These are phyloP conservation scores for Fusarium algeriense DNA, from an alignment of 2,329 filamentous ascomycete genomes.

Conservation along the genomic window DNA sequence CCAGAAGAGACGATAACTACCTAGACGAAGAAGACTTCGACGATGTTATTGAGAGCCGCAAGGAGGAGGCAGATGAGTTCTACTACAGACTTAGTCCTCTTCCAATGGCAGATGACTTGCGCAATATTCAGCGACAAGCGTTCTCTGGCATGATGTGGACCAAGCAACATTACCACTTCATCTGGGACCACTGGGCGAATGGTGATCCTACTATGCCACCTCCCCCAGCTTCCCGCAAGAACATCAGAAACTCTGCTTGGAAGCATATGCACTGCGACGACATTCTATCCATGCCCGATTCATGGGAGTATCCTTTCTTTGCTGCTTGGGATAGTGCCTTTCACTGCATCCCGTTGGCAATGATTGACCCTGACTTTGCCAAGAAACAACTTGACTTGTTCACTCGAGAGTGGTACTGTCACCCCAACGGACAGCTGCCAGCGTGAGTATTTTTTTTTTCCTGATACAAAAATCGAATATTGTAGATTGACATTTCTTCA, in stretches of 20 bases:
- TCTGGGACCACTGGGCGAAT: slow-evolving; percentile 98
- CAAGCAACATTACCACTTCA: slow-evolving; percentile 96
- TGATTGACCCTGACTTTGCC: slow-evolving; percentile 97
- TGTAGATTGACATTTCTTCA: slow-evolving; percentile 44
- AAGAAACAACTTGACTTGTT: slow-evolving; percentile 98
- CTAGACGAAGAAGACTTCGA: slow-evolving; percentile 95
- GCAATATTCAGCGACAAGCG: slow-evolving; percentile 95
- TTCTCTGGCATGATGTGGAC: slow-evolving; percentile 99
- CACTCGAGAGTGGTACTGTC: slow-evolving; percentile 98
- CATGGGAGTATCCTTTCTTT: slow-evolving; percentile 99
- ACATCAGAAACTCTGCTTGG: slow-evolving; percentile 89
- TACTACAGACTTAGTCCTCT: slow-evolving; percentile 93
- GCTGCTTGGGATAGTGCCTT: slow-evolving; percentile 98
- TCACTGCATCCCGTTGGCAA: slow-evolving; percentile 93
- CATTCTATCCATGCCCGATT: slow-evolving; percentile 96
- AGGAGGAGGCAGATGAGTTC: slow-evolving; percentile 94
- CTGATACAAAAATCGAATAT: neutral
- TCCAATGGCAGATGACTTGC: slow-evolving; percentile 91
- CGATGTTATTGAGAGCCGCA: slow-evolving; percentile 86
- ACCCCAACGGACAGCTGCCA: slow-evolving; percentile 94
- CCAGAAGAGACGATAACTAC: slow-evolving; percentile 79
- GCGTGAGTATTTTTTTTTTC: slow-evolving; percentile 69
- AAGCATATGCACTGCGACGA: slow-evolving; percentile 96
- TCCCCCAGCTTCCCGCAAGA: slow-evolving; percentile 82
- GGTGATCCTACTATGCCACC: slow-evolving; percentile 90